These are phyloP conservation scores for Solidago caesia DNA, from an alignment of 129 eudicot species.

Conservation along the genomic window DNA sequence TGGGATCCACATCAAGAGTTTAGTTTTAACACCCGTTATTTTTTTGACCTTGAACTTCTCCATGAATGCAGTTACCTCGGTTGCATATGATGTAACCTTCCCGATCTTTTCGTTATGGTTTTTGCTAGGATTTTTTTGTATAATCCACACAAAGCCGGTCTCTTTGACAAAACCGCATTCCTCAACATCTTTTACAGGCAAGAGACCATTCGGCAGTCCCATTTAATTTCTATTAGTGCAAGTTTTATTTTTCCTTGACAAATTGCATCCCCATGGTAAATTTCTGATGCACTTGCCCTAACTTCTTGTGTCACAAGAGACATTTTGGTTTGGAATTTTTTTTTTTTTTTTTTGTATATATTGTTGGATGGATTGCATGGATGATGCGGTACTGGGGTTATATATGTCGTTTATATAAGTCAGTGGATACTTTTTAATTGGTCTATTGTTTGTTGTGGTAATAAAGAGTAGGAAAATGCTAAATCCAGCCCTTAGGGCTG, in stretches of 20 bases:
- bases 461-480: too few relatives aligned
- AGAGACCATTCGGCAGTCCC: constrained; percentile 70
- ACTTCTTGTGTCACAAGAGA: constrained; percentile 64
- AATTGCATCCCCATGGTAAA: constrained; percentile 60
- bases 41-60: constrained; percentile 63
- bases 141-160: constrained; percentile 85
- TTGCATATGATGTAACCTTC: constrained; percentile 43
- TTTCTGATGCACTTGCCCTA: constrained; percentile 56
- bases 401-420: constrained; percentile 27
- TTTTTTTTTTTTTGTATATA: neutral
- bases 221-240: constrained; percentile 55
- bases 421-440: neutral
- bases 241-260: constrained; percentile 49
- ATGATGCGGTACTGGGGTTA: neutral
- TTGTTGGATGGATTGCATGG: constrained; percentile 22
- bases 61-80: constrained; percentile 57
- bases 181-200: constrained; percentile 54
- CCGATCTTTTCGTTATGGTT: constrained; percentile 66
- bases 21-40: constrained; percentile 66
- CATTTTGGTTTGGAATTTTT: constrained; percentile 37
- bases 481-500: too few relatives aligned
- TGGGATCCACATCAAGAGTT: constrained; percentile 67
- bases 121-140: constrained; percentile 51
- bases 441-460: too few relatives aligned
- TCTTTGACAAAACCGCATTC: constrained; percentile 68